Evolutionary conservation across 2,329 filamentous ascomycete genomes (phyloP).

Genomic region (Penicillium sp.): DNA sequence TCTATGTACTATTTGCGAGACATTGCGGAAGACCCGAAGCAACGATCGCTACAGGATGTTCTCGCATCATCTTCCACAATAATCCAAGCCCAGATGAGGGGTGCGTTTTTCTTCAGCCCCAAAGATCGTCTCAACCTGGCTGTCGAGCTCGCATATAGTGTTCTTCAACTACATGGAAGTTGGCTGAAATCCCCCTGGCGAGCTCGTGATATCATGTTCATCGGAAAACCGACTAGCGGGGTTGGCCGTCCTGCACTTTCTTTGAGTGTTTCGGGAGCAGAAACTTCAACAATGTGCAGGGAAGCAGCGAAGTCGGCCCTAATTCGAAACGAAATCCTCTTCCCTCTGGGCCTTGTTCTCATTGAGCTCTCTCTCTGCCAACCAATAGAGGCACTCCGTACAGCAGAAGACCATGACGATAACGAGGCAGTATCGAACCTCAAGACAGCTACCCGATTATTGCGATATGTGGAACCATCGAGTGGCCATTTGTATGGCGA

Average conservation of each 20-base stretch:
- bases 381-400: background rate
- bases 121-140: conserved; percentile 13
- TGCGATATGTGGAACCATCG: background rate
- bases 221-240: background rate
- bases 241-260: background rate
- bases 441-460: background rate
- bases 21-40: background rate
- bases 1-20: background rate
- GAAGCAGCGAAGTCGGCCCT: background rate
- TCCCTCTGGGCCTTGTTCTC: conserved; percentile 15
- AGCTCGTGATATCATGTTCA: conserved; percentile 16
- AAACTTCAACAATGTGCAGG: background rate
- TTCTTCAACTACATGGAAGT: conserved; percentile 23
- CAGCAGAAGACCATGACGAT: background rate
- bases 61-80: background rate
- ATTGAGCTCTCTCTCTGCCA: conserved; percentile 9
- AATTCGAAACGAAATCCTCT: conserved; percentile 13
- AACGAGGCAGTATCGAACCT: background rate
- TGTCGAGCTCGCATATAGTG: conserved; percentile 15
- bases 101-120: background rate
- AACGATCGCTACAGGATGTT: background rate
- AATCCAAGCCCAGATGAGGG: background rate
- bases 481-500: background rate
- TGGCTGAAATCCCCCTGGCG: conserved; percentile 19
- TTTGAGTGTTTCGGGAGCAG: background rate